Evolutionary conservation across 75 land plant species (phyloP).

Genomic region (Pinus albicaulis): DNA sequence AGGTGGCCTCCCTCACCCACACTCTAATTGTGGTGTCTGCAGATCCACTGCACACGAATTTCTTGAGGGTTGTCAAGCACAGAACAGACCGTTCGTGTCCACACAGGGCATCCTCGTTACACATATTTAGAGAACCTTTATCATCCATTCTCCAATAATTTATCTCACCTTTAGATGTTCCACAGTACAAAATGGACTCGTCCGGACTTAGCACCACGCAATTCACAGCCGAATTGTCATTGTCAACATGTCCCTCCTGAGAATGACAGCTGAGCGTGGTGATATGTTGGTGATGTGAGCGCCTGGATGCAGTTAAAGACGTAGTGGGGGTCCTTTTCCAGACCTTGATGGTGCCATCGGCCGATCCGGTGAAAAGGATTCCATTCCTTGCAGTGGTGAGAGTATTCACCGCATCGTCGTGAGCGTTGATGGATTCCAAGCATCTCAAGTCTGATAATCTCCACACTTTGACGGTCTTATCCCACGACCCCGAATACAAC

Average conservation of each 20-base stretch:
- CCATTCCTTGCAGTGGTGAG: conserved; percentile 37
- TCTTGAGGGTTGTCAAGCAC: conserved; percentile 48
- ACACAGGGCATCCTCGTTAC: conserved; percentile 39
- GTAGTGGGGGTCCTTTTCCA: conserved; percentile 38
- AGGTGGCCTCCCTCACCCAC: conserved; percentile 50
- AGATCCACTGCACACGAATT: conserved; percentile 57
- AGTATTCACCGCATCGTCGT: conserved; percentile 76
- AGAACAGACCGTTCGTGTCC: conserved; percentile 78
- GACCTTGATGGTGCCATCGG: conserved; percentile 69
- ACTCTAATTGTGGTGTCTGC: conserved; percentile 59
- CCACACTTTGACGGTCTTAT: conserved; percentile 82
- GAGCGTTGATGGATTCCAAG: conserved; percentile 67
- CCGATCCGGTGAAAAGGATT: conserved; percentile 62
- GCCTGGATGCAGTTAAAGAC: too few species aligned
- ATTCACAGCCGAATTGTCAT: conserved; percentile 61
- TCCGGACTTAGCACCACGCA: conserved; percentile 46
- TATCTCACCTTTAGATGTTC: conserved; percentile 52
- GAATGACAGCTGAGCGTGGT: conserved; percentile 17
- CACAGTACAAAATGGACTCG: conserved; percentile 53
- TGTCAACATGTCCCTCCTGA: conserved; percentile 28
- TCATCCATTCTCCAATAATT: conserved; percentile 57
- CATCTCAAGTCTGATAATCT: conserved; percentile 54
- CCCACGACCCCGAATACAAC: conserved; percentile 84
- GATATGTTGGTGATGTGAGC: not conserved
- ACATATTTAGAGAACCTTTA: conserved; percentile 23